Conservation (phyloP, 441 rosid species). For the Gossypium gossypioides region DNA sequence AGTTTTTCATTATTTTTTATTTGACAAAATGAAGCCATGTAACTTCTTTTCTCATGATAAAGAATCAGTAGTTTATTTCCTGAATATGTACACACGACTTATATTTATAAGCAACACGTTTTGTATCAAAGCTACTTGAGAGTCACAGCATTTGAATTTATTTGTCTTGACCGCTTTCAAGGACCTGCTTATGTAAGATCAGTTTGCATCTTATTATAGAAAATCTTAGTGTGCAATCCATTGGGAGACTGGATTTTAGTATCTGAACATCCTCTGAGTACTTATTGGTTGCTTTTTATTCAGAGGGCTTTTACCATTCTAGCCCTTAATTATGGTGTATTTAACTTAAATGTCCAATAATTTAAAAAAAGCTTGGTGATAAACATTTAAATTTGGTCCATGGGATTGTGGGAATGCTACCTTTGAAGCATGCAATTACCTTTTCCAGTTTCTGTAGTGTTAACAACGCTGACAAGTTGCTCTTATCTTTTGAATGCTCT, state of each 20-base stretch:
- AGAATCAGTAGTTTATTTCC: background rate
- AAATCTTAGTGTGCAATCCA: background rate
- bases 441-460: slow-evolving; percentile 5
- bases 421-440: background rate
- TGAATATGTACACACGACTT: background rate
- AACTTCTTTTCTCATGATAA: background rate
- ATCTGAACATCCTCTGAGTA: background rate
- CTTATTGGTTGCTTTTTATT: background rate
- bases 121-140: background rate
- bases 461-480: slow-evolving; percentile 28
- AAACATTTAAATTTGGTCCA: background rate
- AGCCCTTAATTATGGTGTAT: background rate
- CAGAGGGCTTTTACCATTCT: background rate
- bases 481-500: slow-evolving; percentile 26
- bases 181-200: background rate
- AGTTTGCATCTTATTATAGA: background rate
- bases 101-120: background rate
- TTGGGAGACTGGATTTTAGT: background rate
- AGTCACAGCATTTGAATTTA: background rate
- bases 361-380: background rate
- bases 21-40: background rate
- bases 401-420: too few species aligned
- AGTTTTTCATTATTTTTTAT: background rate
- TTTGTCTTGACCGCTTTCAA: background rate
- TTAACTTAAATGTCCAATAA: background rate